phyloP scores from a whole-genome alignment of 1,139 yeast species.

The Hyphopichia wangnamkhiaoensis region DNA sequence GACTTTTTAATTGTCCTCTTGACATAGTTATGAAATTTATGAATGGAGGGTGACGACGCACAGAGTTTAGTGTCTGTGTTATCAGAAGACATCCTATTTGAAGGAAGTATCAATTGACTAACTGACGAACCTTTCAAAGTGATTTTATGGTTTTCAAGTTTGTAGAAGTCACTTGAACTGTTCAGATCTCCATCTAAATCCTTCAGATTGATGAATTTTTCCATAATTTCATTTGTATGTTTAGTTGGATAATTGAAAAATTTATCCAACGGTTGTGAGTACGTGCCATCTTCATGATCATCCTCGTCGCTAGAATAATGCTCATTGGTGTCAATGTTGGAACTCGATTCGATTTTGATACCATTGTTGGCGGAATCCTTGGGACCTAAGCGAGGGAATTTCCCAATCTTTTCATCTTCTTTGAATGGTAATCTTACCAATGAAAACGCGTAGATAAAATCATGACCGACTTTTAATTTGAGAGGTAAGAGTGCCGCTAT shows the following conservation, averaged over 20 bases:
- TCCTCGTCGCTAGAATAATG: constrained; percentile 11
- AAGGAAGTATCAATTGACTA: constrained; percentile 4
- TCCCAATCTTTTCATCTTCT: constrained; percentile 72
- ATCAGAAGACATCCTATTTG: not conserved
- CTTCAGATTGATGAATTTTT: constrained; percentile 23
- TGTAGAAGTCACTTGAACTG: not conserved
- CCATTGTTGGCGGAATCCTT: not conserved
- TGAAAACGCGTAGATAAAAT: constrained; percentile 30
- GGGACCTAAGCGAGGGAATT: constrained; percentile 52
- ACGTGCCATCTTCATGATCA: not conserved
- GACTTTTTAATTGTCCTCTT: constrained; percentile 28
- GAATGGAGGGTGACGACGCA: constrained; percentile 33
- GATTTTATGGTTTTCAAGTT: constrained; percentile 14
- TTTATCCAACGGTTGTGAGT: not conserved
- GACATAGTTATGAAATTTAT: constrained; percentile 27
- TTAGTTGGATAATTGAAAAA: constrained; percentile 10
- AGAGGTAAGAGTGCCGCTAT: constrained; percentile 62
- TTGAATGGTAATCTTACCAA: constrained; percentile 65
- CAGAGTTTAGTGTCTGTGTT: constrained; percentile 18
- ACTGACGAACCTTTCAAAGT: not conserved
- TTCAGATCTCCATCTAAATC: constrained; percentile 19
- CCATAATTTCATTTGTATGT: constrained; percentile 25
- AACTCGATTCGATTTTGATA: too few relatives aligned
- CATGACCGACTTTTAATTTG: constrained; percentile 17
- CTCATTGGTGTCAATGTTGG: constrained; percentile 25